Evolutionary conservation across 2,329 filamentous ascomycete genomes (phyloP).

Genomic region (Parastagonospora avenae): DNA sequence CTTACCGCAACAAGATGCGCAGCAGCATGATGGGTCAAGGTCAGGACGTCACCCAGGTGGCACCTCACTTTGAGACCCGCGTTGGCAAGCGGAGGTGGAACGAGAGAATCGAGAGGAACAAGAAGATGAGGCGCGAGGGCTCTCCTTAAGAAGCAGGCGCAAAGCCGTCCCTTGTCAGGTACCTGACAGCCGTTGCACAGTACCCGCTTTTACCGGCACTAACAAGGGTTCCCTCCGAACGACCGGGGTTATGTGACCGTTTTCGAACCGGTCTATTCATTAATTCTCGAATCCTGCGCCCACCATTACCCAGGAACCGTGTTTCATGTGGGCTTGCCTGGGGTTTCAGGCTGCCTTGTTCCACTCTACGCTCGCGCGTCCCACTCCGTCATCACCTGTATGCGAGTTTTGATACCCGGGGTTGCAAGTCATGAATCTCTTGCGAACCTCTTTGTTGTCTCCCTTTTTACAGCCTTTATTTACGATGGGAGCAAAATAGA

Average conservation of each 20-base stretch:
- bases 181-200: constrained; percentile 26
- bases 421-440: constrained; percentile 23
- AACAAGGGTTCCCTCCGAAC: constrained; percentile 41
- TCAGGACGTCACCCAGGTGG: constrained; percentile 73
- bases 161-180: constrained; percentile 19
- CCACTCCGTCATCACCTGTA: neutral
- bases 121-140: constrained; percentile 45
- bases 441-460: constrained; percentile 2
- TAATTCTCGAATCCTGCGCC: constrained; percentile 12
- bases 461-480: neutral
- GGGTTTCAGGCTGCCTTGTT: constrained; percentile 27
- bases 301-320: constrained; percentile 1
- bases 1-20: constrained; percentile 90
- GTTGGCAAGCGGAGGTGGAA: constrained; percentile 74
- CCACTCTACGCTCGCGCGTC: neutral
- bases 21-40: constrained; percentile 78
- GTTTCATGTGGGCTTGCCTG: constrained; percentile 28
- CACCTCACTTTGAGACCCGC: constrained; percentile 87
- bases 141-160: constrained; percentile 43
- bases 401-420: constrained; percentile 16
- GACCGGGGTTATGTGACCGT: constrained; percentile 35
- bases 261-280: constrained; percentile 31
- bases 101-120: constrained; percentile 52
- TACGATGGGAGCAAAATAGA: neutral
- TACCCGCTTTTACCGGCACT: constrained; percentile 38